Base-by-base conservation (phyloP, 1,284 basidiomycete genomes). In the Singerocomus inundabilis region DNA sequence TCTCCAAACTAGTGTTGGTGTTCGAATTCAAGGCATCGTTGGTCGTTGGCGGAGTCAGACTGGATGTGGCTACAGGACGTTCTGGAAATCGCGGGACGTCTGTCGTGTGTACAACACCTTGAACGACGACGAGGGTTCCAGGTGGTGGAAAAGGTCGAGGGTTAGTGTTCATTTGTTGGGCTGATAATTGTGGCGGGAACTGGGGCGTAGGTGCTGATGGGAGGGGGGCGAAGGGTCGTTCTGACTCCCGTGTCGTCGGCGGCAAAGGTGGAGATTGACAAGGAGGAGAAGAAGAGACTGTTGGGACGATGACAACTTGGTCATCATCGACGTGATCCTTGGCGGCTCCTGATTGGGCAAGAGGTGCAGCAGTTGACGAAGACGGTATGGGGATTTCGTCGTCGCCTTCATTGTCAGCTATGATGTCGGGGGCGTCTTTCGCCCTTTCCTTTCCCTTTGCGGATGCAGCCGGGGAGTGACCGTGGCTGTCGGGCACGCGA, bases 71-170 rank as follows among this genome's bases (percentile, higher is more conserved):
- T 15, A 40, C 26, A 40, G 53, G 51, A 49, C 49, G 53, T 38
- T 61, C 56, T 29, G 57, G 50, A 40, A 67, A 48, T 29, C 75
- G 73, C 5, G 77, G 71, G 7, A 78, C 75, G 62, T 88, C 85
- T 10, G 83, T 83, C 0, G 87, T 89, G 55, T 89, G 86, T 1
- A 89, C 87, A 37, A 89, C 85, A 39, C 86, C 86, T 66, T 89
- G 86, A 0, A 89, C 86, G 30, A 89, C 84, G 30, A 89, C 87
- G 8, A 89, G 75, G 1, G 87, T 87, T 16, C 86, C 85, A 1
- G 84, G 81, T 2, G 85, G 82, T 31, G 85, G 84, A 60, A 87
- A 86, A 51, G 76, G 76, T 28, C 76, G 72, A 26, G 55, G 53
- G 21, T 25, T 44, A 34, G 46, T 36, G 42, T 46, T 64, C n/a